phyloP scores from a whole-genome alignment of 1,284 basidiomycete species.

The Puccinia polysora region DNA sequence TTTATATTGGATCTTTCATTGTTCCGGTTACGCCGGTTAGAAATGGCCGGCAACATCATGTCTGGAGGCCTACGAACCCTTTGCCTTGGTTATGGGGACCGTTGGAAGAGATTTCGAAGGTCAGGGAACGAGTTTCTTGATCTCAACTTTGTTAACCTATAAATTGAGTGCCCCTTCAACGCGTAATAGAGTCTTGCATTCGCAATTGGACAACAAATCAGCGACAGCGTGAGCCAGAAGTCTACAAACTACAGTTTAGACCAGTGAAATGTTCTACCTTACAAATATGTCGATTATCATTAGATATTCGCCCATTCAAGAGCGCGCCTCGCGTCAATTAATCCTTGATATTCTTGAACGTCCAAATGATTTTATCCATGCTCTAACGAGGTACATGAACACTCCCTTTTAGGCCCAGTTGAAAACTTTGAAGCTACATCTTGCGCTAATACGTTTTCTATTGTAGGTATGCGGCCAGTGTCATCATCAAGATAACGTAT shows the following conservation, averaged over 20 bases:
- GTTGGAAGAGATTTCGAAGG: conserved; percentile 46
- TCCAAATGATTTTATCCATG: conserved; percentile 58
- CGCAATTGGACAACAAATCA: conserved; percentile 32
- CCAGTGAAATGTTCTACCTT: background rate
- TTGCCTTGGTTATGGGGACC: conserved; percentile 45
- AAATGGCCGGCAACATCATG: conserved; percentile 47
- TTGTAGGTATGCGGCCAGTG: conserved; percentile 56
- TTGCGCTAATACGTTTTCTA: conserved; percentile 2
- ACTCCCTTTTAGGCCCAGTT: background rate
- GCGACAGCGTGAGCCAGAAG: conserved; percentile 28
- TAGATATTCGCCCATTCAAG: conserved; percentile 58
- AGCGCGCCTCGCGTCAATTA: conserved; percentile 57
- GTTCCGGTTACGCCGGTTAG: too few species aligned
- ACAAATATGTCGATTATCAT: background rate
- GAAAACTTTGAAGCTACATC: background rate
- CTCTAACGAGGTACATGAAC: conserved; percentile 12
- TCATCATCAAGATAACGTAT: conserved; percentile 65
- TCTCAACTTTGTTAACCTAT: background rate
- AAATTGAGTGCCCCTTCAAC: background rate
- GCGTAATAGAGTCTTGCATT: conserved; percentile 34
- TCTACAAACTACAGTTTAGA: background rate
- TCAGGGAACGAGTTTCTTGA: background rate
- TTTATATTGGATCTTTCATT: background rate
- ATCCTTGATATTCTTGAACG: conserved; percentile 59
- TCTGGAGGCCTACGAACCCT: conserved; percentile 47